A percentile compares a stretch with the other conserved stretches of the same genome.
Conservation (phyloP, 2,329 filamentous ascomycete genomes). For the Fusarium protoensiforme region DNA sequence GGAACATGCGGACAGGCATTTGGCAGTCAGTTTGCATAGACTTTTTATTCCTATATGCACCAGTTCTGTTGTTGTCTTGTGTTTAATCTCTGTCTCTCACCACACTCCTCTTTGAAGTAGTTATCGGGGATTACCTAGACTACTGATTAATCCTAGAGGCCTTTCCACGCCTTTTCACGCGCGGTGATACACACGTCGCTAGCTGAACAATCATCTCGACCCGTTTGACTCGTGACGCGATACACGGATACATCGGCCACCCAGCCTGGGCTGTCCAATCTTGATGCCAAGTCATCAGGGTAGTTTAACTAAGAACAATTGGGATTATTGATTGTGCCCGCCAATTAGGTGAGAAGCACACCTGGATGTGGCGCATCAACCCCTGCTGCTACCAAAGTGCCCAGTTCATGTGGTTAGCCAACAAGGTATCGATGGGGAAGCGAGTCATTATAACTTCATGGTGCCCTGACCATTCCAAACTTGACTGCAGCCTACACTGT, state of each 20-base stretch:
- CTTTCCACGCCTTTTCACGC: too few species aligned
- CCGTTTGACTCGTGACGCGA: background rate
- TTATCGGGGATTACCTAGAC: too few species aligned
- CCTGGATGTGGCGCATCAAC: background rate
- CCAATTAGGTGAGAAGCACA: background rate
- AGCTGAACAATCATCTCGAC: background rate
- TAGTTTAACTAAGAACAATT: background rate
- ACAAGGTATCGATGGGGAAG: background rate
- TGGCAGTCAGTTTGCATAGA: fast-evolving
- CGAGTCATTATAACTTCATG: background rate
- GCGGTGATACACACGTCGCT: background rate
- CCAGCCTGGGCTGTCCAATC: background rate
- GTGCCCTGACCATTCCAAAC: background rate
- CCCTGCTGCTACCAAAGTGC: background rate
- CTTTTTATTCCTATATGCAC: background rate
- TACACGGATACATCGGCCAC: background rate
- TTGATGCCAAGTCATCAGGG: background rate
- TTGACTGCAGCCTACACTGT: background rate
- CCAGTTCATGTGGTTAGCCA: background rate
- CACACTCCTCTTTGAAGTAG: too few species aligned
- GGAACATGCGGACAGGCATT: background rate
- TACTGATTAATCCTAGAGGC: too few species aligned
- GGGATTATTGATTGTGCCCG: background rate
- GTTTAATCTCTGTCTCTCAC: too few species aligned
- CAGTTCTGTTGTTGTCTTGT: too few species aligned